Evolutionary conservation across 495 filamentous ascomycete genomes (phyloP).

Genomic region (Polyplosphaeria fusca): DNA sequence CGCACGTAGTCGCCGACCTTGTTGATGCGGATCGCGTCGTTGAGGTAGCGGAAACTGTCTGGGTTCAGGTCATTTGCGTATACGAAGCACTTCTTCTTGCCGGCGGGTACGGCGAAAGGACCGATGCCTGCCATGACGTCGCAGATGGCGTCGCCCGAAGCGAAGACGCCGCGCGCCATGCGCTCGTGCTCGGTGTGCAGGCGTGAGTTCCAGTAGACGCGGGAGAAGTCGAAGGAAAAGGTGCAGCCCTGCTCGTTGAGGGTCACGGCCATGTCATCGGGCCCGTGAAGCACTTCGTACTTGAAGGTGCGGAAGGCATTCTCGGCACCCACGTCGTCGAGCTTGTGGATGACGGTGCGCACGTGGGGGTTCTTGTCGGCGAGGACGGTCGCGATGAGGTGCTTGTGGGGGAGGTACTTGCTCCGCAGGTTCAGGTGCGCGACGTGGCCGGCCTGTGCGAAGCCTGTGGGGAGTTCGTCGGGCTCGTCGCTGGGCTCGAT

Average conservation of each 20-base stretch:
- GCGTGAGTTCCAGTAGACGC: constrained; percentile 96
- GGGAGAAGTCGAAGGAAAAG: constrained; percentile 72
- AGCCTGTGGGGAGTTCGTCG: constrained; percentile 78
- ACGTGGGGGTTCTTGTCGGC: constrained; percentile 81
- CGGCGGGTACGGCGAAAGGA: constrained; percentile 90
- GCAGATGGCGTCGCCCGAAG: constrained; percentile 80
- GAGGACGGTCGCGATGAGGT: constrained; percentile 76
- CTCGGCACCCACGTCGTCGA: constrained; percentile 76
- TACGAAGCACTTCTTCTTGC: constrained; percentile 84
- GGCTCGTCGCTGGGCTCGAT: constrained; percentile 49
- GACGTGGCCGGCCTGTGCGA: constrained; percentile 85
- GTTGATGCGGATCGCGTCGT: constrained; percentile 68
- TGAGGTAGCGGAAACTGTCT: constrained; percentile 70
- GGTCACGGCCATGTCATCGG: constrained; percentile 74
- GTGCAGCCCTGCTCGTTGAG: constrained; percentile 60
- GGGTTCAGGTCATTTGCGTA: constrained; percentile 98
- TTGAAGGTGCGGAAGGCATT: constrained; percentile 88
- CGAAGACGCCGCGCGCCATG: constrained; percentile 72
- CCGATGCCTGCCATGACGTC: constrained; percentile 98
- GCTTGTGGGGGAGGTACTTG: constrained; percentile 74
- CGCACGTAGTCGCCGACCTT: constrained; percentile 77
- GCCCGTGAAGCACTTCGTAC: constrained; percentile 86
- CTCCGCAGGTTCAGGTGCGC: constrained; percentile 89
- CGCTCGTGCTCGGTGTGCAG: constrained; percentile 84
- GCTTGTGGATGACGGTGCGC: constrained; percentile 92